Conservation (phyloP, 306 rosid genomes). For the Fragaria vesca region DNA sequence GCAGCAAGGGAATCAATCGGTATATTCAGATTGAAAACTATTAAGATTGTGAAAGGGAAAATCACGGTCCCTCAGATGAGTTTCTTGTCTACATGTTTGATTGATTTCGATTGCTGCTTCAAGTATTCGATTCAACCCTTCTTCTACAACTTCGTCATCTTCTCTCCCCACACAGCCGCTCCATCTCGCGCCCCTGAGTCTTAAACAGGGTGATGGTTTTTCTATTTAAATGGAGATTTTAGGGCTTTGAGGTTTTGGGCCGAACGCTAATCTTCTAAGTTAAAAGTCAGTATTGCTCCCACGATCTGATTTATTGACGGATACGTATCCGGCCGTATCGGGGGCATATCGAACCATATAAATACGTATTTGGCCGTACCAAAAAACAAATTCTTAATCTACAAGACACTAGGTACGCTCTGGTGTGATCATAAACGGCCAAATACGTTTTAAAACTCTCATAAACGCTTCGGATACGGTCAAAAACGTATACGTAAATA, state of each 20-base stretch:
- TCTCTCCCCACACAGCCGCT: not conserved
- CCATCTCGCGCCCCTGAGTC: not conserved
- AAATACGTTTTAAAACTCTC: no score
- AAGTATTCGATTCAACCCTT: constrained; percentile 1
- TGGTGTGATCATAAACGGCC: no score
- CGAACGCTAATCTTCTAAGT: no score
- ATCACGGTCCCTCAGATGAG: constrained; percentile 39
- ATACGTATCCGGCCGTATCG: no score
- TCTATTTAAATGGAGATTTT: not conserved
- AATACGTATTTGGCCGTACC: no score
- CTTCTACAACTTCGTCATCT: not conserved
- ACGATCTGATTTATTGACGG: no score
- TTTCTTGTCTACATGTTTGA: constrained; percentile 40
- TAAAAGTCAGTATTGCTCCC: no score
- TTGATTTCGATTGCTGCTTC: constrained; percentile 29
- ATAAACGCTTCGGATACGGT: no score
- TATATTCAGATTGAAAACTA: constrained; percentile 60
- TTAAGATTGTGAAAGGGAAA: not conserved
- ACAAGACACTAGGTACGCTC: no score
- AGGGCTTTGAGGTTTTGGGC: not conserved
- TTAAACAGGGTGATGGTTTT: not conserved
- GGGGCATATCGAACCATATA: no score
- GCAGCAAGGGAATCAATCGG: constrained; percentile 25
- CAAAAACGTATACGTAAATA: no score
- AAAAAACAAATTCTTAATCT: no score